Evolutionary conservation across 2,329 filamentous ascomycete species (phyloP).

Genomic region (Alternaria sp.): DNA sequence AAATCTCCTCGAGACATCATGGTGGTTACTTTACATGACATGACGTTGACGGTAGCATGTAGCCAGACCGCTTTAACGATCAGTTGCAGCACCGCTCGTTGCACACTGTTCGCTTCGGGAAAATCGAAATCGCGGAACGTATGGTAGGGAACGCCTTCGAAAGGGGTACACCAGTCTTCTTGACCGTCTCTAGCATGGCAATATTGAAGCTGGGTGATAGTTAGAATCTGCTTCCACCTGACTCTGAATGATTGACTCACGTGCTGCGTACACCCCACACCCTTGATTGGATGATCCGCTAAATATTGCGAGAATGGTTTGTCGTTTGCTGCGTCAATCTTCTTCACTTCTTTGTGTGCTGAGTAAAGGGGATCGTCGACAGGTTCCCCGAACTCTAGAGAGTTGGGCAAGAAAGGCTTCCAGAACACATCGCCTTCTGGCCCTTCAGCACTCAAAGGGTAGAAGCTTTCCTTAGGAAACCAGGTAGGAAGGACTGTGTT

Average conservation of each 20-base stretch:
- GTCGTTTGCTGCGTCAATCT: not conserved
- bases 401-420: not conserved
- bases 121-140: not conserved
- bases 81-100: not conserved
- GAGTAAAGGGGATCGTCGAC: not conserved
- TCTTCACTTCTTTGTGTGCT: not conserved
- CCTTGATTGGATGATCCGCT: not conserved
- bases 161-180: not conserved
- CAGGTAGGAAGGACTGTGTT: too few species aligned
- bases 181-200: not conserved
- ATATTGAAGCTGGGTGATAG: not conserved
- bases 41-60: not conserved
- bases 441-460: not conserved
- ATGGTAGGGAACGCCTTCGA: not conserved
- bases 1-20: slow-evolving; percentile 7
- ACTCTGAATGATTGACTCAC: not conserved
- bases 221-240: not conserved
- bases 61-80: not conserved
- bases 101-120: not conserved
- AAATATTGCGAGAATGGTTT: not conserved
- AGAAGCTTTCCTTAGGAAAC: too few species aligned
- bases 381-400: not conserved
- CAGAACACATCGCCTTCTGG: not conserved
- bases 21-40: not conserved
- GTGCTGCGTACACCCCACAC: not conserved